Evolutionary conservation across 495 filamentous ascomycete species (phyloP), one percentile per base, ranked within the genome.

Genomic region (Lophiostoma macrostomum): DNA sequence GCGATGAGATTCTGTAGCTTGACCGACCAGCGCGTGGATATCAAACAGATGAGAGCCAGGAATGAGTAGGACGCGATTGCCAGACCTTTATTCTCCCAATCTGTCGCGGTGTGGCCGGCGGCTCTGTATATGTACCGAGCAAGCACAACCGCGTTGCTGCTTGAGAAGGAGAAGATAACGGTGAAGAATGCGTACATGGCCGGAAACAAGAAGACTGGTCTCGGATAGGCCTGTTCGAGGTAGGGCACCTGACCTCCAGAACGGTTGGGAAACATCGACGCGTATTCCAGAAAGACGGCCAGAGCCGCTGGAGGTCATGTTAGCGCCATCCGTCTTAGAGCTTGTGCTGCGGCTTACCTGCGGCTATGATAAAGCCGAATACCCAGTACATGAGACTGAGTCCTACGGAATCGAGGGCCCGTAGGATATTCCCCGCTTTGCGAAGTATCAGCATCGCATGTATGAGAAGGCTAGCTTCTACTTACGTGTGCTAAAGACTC

Each of bases 321-420:
- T 35, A 46, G 37, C 13, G 12, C 23, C n/a, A 1, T 29, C 24
- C 14, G 18, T n/a, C 11, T 10, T 11, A 28, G 12, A 14, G 8
- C 23, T 18, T 39, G n/a, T 31, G 10, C 14, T 47, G 28, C 5
- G 14, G 19, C 41, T n/a, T 47, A 54, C 40, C 22, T 7, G 29
- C 22, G 12, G 40, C 25, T 13, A 54, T 54, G 13, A 54, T 54
- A 2, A 32, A 6, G 13, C 51, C 51, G 23, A 54, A n/a, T 6
- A 46, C 51, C 51, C 51, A 54, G 31, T 54, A 54, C 5, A 54
- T 23, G n/a, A 54, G 25, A 22, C 51, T 54, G 16, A 54, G 41
- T 25, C 51, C 40, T 2, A 54, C 51, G 6, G 41, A 54, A 40
- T 54, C 51, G 2, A 54, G 25, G 1, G 10, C 32, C 3, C 36